A percentile compares a stretch with the other conserved stretches of the same genome.
phyloP scores from a whole-genome alignment of 2,329 filamentous ascomycete species.

The Colletotrichum incanum region DNA sequence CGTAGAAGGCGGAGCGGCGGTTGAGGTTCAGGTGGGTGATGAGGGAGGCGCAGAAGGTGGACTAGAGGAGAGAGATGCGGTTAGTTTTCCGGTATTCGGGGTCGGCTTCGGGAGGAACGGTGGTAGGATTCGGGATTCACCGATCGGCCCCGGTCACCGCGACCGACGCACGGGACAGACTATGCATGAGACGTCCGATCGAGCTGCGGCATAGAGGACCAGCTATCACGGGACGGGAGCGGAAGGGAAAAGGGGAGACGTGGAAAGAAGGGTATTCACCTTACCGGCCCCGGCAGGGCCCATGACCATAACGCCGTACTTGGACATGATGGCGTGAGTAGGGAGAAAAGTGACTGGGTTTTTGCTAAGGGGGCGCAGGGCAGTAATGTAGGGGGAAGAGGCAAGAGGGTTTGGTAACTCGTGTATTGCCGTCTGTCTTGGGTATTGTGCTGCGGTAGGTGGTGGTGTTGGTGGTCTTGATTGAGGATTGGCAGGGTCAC shows the following conservation, averaged over 20 bases:
- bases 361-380: constrained; percentile 9
- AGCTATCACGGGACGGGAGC: background rate
- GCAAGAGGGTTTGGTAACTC: background rate
- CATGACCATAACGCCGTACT: constrained; percentile 96
- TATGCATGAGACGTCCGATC: background rate
- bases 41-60: constrained; percentile 93
- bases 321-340: constrained; percentile 77
- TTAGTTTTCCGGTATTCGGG: background rate
- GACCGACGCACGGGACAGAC: background rate
- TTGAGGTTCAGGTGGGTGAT: constrained; percentile 94
- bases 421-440: background rate
- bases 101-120: background rate
- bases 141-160: background rate
- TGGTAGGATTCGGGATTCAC: background rate
- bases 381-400: constrained; percentile 25
- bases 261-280: constrained; percentile 58
- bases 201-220: constrained; percentile 16
- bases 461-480: background rate
- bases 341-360: constrained; percentile 1
- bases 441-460: background rate
- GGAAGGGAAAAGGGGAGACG: background rate
- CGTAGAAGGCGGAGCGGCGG: constrained; percentile 95
- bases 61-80: constrained; percentile 62
- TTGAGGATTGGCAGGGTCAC: constrained; percentile 12
- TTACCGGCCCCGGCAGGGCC: constrained; percentile 97